Evolutionary conservation across 1,284 basidiomycete genomes (phyloP), one percentile per base, ranked within the genome.

Genomic region (Tilletia indica): DNA sequence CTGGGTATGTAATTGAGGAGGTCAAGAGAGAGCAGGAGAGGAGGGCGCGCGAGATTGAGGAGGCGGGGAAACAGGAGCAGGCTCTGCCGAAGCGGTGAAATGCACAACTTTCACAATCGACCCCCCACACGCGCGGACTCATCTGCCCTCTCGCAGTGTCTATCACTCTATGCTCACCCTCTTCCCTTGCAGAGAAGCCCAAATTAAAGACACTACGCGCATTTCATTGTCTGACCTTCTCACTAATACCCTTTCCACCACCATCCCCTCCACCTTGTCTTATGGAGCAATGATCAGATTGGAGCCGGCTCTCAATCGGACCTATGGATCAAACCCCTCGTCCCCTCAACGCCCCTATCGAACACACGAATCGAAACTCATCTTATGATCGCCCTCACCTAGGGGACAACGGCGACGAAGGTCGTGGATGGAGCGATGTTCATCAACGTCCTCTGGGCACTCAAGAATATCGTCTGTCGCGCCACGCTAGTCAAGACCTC

Each of bases 401-500:
- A n/a, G n/a, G n/a, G n/a, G n/a, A n/a, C n/a, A n/a, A n/a, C n/a
- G n/a, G n/a, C n/a, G n/a, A n/a, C n/a, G n/a, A n/a, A n/a, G n/a
- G n/a, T n/a, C n/a, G 31, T 34, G 21, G 70, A 45, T 51, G 39
- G 42, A 31, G 12, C 34, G 12, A 19, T 78, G 51, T 73, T 76
- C 8, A 67, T 79, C 31, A 78, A 82, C 47, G 78, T 81, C 1
- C 66, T 83, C 3, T 83, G 82, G 79, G 81, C 78, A 11, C 68
- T 83, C 51, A 83, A 82, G 68, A 83, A 83, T 51, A 68, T 82
- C 8, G 70, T 82, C 14, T 80, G 76, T 36, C 70, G 75, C 47
- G 71, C 74, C 25, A 77, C 80, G 19, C 61, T 71, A 16, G 48
- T 76, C 47, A 80, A 81, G 68, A 54, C 48, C 19, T 56, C 68